A percentile compares a stretch with the other conserved stretches of the same genome.
Conservation (phyloP, 129 eudicot genomes). For the Lactuca saligna region DNA sequence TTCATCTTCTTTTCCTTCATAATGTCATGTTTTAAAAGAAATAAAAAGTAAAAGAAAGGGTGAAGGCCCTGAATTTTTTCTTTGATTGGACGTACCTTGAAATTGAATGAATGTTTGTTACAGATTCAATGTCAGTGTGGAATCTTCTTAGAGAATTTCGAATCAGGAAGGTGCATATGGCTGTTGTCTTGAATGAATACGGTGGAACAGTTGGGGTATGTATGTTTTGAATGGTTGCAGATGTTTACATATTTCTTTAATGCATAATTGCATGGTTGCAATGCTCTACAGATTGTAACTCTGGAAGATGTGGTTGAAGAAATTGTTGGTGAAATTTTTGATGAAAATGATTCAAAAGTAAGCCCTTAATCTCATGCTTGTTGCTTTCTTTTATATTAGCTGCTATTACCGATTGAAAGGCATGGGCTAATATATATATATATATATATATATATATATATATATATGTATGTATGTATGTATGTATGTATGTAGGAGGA, state of each 20-base stretch:
- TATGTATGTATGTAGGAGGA: slow-evolving; percentile 52
- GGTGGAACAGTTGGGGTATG: slow-evolving; percentile 99
- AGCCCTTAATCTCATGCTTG: slow-evolving; percentile 3
- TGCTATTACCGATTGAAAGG: not conserved
- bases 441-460: slow-evolving; percentile 1
- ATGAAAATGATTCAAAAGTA: slow-evolving; percentile 97
- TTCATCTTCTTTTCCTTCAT: not conserved
- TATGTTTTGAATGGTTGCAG: not conserved
- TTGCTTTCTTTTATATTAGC: not conserved
- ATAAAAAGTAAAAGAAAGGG: not conserved
- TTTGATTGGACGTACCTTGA: no score
- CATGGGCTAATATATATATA: not conserved
- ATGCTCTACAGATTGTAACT: slow-evolving; percentile 64
- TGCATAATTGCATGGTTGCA: slow-evolving; percentile 8
- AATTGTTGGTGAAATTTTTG: slow-evolving; percentile 98
- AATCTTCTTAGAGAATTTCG: slow-evolving; percentile 99
- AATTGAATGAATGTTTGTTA: not conserved
- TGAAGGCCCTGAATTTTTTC: not conserved
- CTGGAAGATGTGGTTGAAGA: slow-evolving; percentile 98
- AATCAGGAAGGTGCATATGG: slow-evolving; percentile 98
- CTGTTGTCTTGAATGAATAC: slow-evolving; percentile 92
- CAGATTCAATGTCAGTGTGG: slow-evolving; percentile 99
- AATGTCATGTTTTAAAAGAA: not conserved
- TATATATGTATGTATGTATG: not conserved
- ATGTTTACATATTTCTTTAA: no score